phyloP scores from a whole-genome alignment of 306 rosid species.

The Rosa rugosa region DNA sequence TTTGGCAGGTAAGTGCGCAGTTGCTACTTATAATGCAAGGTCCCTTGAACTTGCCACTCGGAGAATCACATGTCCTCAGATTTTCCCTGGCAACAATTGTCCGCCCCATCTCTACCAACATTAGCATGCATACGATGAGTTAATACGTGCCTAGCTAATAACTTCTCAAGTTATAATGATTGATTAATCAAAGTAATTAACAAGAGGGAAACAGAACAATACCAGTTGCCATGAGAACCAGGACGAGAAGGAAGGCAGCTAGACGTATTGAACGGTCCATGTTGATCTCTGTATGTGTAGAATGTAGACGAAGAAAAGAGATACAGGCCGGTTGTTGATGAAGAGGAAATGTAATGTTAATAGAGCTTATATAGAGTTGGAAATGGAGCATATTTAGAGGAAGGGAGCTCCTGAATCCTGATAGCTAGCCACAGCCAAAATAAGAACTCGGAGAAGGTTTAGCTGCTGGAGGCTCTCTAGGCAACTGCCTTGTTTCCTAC shows the following conservation, averaged over 20 bases:
- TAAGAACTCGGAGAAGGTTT: not conserved
- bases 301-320: not conserved
- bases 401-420: not conserved
- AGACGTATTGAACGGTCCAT: not conserved
- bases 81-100: not conserved
- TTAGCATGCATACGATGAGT: not conserved
- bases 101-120: not conserved
- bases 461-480: not conserved
- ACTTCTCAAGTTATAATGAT: not conserved
- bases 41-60: not conserved
- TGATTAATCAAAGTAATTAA: not conserved
- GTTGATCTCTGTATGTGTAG: not conserved
- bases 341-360: not conserved
- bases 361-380: not conserved
- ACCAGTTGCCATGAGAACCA: conserved; percentile 1
- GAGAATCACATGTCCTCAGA: not conserved
- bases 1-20: not conserved
- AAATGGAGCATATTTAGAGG: not conserved
- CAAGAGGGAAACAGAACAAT: not conserved
- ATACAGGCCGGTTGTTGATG: not conserved
- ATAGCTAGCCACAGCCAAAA: not conserved
- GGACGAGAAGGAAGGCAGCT: not conserved
- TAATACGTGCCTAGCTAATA: not conserved
- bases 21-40: not conserved
- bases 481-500: not conserved